Base-by-base conservation (phyloP, 2,329 filamentous ascomycete species). In the Ceratocystis ficicola region DNA sequence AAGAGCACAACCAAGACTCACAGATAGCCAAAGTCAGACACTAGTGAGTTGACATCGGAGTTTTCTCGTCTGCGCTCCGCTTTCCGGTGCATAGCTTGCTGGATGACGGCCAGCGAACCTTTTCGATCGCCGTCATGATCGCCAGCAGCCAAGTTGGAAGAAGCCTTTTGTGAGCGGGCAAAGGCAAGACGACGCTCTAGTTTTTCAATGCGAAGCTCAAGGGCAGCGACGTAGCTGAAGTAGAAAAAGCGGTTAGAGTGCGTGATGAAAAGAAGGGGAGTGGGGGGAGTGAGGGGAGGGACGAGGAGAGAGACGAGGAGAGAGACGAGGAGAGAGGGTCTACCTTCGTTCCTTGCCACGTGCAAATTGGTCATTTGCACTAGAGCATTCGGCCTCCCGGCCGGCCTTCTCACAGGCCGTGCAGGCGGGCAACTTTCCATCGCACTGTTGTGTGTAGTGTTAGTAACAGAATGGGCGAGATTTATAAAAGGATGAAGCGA, bases 331-430 rank as follows among this genome's bases (percentile, higher is more conserved):
- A 20, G 32, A 44, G 32, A 15, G 15, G 41, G 71, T 76, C 67
- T 70, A 85, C 85, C 92, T 97, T 72, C 93, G 82, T 73, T 97
- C 94, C 75, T 97, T 97, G 68, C 94, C 94, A 69, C 91, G 83
- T 0, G 93, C 92, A 75, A 96, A 97, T 74, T 96, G 91, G 73
- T 97, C 93, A 72, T 95, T 96, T 6, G 91, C 92, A 66, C 91
- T 91, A 5, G 91, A 96, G 74, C 94, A 99, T 73, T 95, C 91
- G 68, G 81, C 86, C 65, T 89, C 86, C 68, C 90, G 87, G 36
- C 92, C 91, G 15, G 90, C 90, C 76, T 91, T 92, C 75, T 96
- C 93, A 73, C 94, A 97, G 20, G 93, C 93, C 6, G 91, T 95
- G 73, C 94, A 99, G 6, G 92, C 91, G 10, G 94, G 94, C 46